These are phyloP conservation scores for Colletotrichum sp. DNA, from an alignment of 2,329 filamentous ascomycete genomes.

Conservation along the genomic window DNA sequence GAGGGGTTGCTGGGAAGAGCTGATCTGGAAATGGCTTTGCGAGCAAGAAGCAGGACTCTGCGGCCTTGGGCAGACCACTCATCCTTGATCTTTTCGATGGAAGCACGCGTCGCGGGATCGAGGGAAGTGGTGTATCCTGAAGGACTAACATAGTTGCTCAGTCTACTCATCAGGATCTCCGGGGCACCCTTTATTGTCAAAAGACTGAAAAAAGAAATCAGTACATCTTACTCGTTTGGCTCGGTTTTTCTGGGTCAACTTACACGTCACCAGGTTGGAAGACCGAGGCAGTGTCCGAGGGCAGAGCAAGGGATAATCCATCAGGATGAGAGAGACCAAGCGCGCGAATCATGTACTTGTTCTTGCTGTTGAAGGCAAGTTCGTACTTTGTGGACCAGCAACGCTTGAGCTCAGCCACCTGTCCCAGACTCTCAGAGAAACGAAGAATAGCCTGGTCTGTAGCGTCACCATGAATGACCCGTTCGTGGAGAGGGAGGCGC, in stretches of 20 bases:
- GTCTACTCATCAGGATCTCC: slow-evolving; percentile 72
- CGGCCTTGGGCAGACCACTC: slow-evolving; percentile 72
- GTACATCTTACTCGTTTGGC: neutral
- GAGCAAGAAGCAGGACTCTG: slow-evolving; percentile 69
- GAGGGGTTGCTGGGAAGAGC: slow-evolving; percentile 2
- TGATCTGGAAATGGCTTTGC: slow-evolving; percentile 56
- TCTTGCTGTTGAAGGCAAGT: slow-evolving; percentile 80
- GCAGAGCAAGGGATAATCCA: slow-evolving; percentile 14
- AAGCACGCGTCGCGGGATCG: slow-evolving; percentile 43
- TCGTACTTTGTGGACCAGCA: slow-evolving; percentile 72
- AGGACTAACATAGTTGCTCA: slow-evolving; percentile 59
- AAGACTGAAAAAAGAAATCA: slow-evolving; percentile 39
- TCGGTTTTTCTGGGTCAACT: slow-evolving; percentile 10
- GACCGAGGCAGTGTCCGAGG: slow-evolving; percentile 21
- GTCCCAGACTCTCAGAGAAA: slow-evolving; percentile 69
- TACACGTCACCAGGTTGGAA: slow-evolving; percentile 33
- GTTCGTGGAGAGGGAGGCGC: slow-evolving; percentile 61
- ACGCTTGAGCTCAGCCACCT: slow-evolving; percentile 63
- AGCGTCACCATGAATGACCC: slow-evolving; percentile 75
- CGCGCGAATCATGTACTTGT: slow-evolving; percentile 79
- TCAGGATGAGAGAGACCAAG: slow-evolving; percentile 49
- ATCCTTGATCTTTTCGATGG: slow-evolving; percentile 67
- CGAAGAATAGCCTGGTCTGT: slow-evolving; percentile 78
- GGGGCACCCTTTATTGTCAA: slow-evolving; percentile 82
- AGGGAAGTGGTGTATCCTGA: slow-evolving; percentile 60